Conservation (phyloP, 345 rosid species). For the Boechera retrofracta region DNA sequence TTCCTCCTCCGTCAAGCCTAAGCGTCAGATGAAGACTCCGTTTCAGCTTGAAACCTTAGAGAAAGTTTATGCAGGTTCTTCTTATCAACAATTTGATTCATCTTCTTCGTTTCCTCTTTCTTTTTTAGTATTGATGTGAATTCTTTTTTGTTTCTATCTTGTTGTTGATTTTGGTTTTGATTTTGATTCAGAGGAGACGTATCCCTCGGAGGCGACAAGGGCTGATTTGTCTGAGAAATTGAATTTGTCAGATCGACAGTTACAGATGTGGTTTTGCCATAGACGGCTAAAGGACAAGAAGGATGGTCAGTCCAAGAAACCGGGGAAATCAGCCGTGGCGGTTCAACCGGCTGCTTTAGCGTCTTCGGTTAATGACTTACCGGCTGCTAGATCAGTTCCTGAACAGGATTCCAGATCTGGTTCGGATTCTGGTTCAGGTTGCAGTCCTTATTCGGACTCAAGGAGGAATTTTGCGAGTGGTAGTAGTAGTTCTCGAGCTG, state of each 20-base stretch:
- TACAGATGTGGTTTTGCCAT: slow-evolving; percentile 99
- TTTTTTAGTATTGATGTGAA: not conserved
- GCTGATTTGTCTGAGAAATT: slow-evolving; percentile 77
- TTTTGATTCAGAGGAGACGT: slow-evolving; percentile 69
- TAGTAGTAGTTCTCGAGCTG: slow-evolving; percentile 51
- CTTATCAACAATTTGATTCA: not conserved
- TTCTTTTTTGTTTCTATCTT: slow-evolving; percentile 12
- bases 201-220: slow-evolving; percentile 81
- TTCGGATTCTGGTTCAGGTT: slow-evolving; percentile 68
- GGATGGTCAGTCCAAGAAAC: slow-evolving; percentile 61
- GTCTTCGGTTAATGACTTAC: slow-evolving; percentile 56
- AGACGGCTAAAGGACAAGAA: slow-evolving; percentile 94
- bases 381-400: slow-evolving; percentile 52
- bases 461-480: slow-evolving; percentile 49
- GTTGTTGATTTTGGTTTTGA: slow-evolving; percentile 12
- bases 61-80: slow-evolving; percentile 68
- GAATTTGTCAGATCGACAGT: slow-evolving; percentile 90
- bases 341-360: slow-evolving; percentile 46
- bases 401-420: slow-evolving; percentile 76
- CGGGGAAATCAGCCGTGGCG: slow-evolving; percentile 42
- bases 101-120: not conserved
- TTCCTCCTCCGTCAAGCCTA: slow-evolving; percentile 63
- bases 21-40: slow-evolving; percentile 99
- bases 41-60: slow-evolving; percentile 88
- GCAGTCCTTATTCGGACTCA: slow-evolving; percentile 71